Conservation (phyloP, 805 yeast species). For the Ogataea siamensis region DNA sequence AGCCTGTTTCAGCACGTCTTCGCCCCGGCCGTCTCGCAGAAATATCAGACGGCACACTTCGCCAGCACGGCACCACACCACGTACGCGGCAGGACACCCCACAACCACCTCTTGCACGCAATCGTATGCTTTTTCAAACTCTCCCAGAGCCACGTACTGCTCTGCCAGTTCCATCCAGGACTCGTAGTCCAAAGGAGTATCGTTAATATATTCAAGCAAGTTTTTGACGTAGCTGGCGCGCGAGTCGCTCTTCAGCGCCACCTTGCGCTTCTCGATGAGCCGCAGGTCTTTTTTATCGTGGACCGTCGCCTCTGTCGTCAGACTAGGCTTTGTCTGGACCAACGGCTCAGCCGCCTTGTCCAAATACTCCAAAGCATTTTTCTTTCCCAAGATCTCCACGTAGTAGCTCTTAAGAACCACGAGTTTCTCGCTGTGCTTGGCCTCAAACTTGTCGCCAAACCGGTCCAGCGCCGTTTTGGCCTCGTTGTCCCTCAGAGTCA, state of each 20-base stretch:
- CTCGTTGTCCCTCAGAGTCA: conserved; percentile 62
- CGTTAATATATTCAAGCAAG: conserved; percentile 53
- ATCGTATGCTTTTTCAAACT: conserved; percentile 63
- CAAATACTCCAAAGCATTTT: conserved; percentile 38
- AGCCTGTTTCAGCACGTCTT: conserved; percentile 22
- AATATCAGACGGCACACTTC: conserved; percentile 37
- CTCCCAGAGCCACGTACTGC: conserved; percentile 58
- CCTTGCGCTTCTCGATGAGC: conserved; percentile 21
- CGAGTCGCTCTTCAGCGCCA: conserved; percentile 25
- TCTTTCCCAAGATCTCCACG: conserved; percentile 50
- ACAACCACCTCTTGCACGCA: conserved; percentile 70
- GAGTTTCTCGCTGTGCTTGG: conserved; percentile 51
- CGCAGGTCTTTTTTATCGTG: conserved; percentile 27
- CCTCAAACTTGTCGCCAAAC: conserved; percentile 64
- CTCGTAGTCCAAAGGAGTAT: conserved; percentile 71
- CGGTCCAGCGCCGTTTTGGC: conserved; percentile 67
- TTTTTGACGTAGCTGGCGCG: conserved; percentile 49
- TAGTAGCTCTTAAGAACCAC: conserved; percentile 53
- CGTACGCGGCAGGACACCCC: conserved; percentile 66
- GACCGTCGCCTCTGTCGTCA: conserved; percentile 28
- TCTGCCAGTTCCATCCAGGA: conserved; percentile 77
- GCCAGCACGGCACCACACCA: conserved; percentile 63
- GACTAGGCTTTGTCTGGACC: conserved; percentile 21
- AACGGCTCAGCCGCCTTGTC: conserved; percentile 15
- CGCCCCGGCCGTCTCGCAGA: conserved; percentile 5